Conservation (phyloP, 129 eudicot species). For the Deinandra increscens region DNA sequence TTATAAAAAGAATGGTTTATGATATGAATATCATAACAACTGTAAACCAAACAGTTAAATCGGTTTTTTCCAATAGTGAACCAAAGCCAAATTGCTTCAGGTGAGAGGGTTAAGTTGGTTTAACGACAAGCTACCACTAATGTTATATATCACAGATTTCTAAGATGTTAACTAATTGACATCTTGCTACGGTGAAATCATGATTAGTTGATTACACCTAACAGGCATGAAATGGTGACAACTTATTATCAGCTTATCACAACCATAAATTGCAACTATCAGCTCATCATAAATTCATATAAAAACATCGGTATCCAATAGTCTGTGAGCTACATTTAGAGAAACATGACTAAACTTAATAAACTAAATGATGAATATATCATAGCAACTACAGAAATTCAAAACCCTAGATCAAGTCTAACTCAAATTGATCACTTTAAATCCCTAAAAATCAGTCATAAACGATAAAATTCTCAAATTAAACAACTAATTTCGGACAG, state of each 20-base stretch:
- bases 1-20: background rate
- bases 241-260: background rate
- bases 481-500: background rate
- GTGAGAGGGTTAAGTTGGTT: background rate
- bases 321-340: background rate
- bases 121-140: background rate
- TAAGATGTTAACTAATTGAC: background rate
- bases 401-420: conserved; percentile 10
- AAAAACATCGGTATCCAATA: background rate
- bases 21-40: background rate
- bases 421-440: background rate
- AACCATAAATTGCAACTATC: background rate
- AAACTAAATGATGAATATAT: background rate
- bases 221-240: background rate
- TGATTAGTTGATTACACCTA: background rate
- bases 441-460: background rate
- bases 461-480: background rate
- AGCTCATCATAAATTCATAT: background rate
- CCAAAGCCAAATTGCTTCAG: background rate
- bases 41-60: too few species aligned
- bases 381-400: background rate
- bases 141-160: background rate
- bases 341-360: background rate
- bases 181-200: too few species aligned
- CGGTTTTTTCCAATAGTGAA: background rate